phyloP scores from a whole-genome alignment of 495 filamentous ascomycete genomes.

The Penicillium coprophilum region DNA sequence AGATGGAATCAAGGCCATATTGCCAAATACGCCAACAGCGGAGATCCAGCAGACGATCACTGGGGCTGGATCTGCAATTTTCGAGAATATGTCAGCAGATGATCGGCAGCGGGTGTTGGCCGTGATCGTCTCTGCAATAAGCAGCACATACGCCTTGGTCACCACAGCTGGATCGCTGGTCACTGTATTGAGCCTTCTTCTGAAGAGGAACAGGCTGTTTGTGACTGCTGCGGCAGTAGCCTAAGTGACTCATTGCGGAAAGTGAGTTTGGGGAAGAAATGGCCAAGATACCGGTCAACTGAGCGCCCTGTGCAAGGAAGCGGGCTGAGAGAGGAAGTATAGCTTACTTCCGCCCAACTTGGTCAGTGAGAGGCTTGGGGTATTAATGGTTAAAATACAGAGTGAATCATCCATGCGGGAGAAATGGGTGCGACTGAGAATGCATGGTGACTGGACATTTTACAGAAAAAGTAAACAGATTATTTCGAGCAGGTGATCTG shows the following conservation, averaged over 20 bases:
- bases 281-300: neutral
- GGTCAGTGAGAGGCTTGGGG: too few species aligned
- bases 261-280: neutral
- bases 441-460: too few species aligned
- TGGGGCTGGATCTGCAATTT: conserved; percentile 45
- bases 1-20: conserved; percentile 16
- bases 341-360: too few species aligned
- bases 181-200: conserved; percentile 42
- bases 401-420: too few species aligned
- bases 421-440: too few species aligned
- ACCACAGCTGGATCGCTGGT: conserved; percentile 49
- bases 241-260: neutral
- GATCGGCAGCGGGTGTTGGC: conserved; percentile 39
- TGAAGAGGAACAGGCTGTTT: conserved; percentile 38
- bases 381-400: too few species aligned
- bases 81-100: conserved; percentile 34
- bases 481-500: too few species aligned
- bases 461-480: too few species aligned
- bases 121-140: conserved; percentile 53
- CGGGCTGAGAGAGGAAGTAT: too few species aligned
- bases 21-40: conserved; percentile 36
- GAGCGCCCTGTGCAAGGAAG: neutral
- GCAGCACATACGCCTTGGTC: conserved; percentile 50
- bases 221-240: neutral
- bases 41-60: conserved; percentile 49